Percentiles rank a stretch among this genome's conserved stretches.
Conservation (phyloP, 352 stramenopile species). For the Phytophthora agathidicida region DNA sequence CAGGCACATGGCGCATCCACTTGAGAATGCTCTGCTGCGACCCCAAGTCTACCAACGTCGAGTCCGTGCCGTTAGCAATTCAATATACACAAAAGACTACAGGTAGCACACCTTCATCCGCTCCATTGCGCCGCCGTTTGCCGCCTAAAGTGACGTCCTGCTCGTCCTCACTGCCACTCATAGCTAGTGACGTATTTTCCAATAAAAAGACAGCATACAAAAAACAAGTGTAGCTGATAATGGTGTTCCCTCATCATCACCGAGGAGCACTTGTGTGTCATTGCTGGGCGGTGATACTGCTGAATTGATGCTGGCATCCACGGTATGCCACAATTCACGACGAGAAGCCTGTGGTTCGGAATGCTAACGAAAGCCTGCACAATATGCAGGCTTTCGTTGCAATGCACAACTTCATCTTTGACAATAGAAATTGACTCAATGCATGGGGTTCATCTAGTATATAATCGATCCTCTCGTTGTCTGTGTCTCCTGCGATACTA, state of each 20-base stretch:
- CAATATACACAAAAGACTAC: background rate
- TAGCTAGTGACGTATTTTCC: background rate
- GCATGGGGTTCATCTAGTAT: constrained; percentile 20
- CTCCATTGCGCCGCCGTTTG: constrained; percentile 26
- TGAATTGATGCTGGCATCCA: no score
- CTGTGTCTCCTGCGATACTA: background rate
- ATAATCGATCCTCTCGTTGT: constrained; percentile 11
- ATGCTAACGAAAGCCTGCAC: no score
- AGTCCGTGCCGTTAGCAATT: background rate
- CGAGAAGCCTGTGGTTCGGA: no score
- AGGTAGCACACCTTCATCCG: constrained; percentile 16
- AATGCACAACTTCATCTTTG: no score
- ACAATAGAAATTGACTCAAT: background rate
- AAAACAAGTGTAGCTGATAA: constrained; percentile 5
- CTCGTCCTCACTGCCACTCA: constrained; percentile 31
- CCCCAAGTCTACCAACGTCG: constrained; percentile 40
- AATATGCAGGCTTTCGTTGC: no score
- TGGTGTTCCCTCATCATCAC: no score
- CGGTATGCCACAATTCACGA: no score
- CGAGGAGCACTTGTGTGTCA: no score
- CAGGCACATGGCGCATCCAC: constrained; percentile 75
- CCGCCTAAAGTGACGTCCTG: constrained; percentile 3
- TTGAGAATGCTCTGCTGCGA: constrained; percentile 79
- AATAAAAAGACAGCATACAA: constrained; percentile 28
- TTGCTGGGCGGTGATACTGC: no score